Conservation (phyloP, 176 grass and related monocot species). For the Zoysia japonica region DNA sequence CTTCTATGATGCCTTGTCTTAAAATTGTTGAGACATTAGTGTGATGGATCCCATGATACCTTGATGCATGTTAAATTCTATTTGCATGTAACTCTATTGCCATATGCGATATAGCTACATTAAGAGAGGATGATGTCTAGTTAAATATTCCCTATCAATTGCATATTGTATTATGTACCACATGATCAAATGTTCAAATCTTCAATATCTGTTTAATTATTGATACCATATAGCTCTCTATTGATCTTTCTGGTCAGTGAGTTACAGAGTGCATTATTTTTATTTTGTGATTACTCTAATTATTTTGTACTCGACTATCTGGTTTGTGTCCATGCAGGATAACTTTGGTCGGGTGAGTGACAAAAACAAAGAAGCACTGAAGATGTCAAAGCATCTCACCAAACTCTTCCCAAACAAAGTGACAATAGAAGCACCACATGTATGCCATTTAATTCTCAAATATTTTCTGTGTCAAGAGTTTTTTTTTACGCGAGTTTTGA, state of each 20-base stretch:
- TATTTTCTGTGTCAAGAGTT: background rate
- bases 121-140: background rate
- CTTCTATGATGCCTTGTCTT: slow-evolving; percentile 7
- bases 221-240: background rate
- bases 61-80: background rate
- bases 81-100: background rate
- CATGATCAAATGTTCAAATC: background rate
- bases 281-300: background rate
- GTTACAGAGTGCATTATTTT: slow-evolving; percentile 13
- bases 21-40: background rate
- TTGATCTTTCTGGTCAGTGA: slow-evolving; percentile 19
- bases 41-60: background rate
- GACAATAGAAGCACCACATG: slow-evolving; percentile 82
- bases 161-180: background rate
- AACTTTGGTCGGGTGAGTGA: slow-evolving; percentile 69
- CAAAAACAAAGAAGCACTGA: slow-evolving; percentile 83
- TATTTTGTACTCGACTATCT: slow-evolving; percentile 23
- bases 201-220: slow-evolving; percentile 21
- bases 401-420: slow-evolving; percentile 95
- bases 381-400: slow-evolving; percentile 73
- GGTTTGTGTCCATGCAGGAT: slow-evolving; percentile 60
- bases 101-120: background rate
- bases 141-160: slow-evolving; percentile 17
- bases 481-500: slow-evolving; percentile 30
- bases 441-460: slow-evolving; percentile 37